Evolutionary conservation across 495 filamentous ascomycete species (phyloP), one percentile per base, ranked within the genome.

Genomic region (Venustampulla echinocandica): DNA sequence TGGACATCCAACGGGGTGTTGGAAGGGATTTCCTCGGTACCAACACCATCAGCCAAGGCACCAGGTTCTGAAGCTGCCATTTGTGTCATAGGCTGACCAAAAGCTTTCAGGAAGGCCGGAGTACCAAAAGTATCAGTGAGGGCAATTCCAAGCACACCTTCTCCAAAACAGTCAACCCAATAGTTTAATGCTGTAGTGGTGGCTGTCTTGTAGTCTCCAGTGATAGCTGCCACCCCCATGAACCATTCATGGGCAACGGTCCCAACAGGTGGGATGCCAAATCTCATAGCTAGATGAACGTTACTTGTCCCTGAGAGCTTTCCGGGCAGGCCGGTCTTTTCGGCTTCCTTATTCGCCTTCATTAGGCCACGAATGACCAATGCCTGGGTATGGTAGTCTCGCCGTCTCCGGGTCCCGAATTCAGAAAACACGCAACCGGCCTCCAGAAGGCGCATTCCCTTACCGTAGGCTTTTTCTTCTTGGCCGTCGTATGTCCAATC

Each of bases 181-280:
- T 89, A 86, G 39, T 75, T 65, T 57, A 98, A 67, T 0, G 85
- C 87, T 47, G 81, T 73, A 61, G 90, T 87, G 46, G 87, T 95
- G 4, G 93, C 87, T 41, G 75, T 73, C 50, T 72, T 67, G 55
- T 97, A 98, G 64, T 95, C 79, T 45, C 85, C 73, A 2, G 84
- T 90, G 56, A 95, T 85, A 25, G 92, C 90, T 13, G 92, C 92
- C 43, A 94, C 87, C 32, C 86, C 87, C 92, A 98, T 98, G 67
- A 95, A 96, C 93, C 93, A 98, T 65, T 98, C 92, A 53, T 98
- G 92, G 0, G 93, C 92, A 1, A 98, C 90, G 2, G 92, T 98
- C 13, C 92, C 92, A 15, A 98, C 79, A 0, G 90, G 85, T 6
- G 76, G 65, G 21, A 92, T 74, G 17, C 76, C 77, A 61, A 90